Evolutionary conservation across 2,329 filamentous ascomycete species (phyloP).

Genomic region (Magnaporthiopsis rhizophila): DNA sequence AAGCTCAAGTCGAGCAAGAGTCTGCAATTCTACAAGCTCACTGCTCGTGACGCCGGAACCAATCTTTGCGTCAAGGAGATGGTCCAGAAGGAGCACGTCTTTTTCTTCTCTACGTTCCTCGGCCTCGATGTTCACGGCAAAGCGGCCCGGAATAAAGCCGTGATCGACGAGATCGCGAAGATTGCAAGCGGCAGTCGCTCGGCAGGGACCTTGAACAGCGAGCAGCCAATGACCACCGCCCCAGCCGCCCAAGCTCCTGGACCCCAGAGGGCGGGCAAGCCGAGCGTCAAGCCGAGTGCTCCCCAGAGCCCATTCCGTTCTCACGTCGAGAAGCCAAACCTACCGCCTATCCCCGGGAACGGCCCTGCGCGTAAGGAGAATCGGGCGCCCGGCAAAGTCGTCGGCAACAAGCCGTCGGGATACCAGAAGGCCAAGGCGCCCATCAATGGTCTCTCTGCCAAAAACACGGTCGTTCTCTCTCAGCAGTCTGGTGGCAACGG

Average conservation of each 20-base stretch:
- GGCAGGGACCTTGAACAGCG: not conserved
- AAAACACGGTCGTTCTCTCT: not conserved
- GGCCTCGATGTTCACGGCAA: not conserved
- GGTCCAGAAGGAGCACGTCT: not conserved
- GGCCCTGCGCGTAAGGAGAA: not conserved
- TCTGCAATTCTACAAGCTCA: not conserved
- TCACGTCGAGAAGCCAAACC: not conserved
- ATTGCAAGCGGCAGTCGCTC: not conserved
- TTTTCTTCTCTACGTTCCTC: slow-evolving; percentile 2
- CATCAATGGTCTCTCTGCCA: not conserved
- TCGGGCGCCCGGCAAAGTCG: not conserved
- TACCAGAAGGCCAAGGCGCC: too few relatives aligned
- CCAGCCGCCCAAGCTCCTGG: not conserved
- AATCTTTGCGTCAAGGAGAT: not conserved
- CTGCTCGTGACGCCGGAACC: not conserved
- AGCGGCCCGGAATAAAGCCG: not conserved
- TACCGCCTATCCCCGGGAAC: not conserved
- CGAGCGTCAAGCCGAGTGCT: not conserved
- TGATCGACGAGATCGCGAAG: not conserved
- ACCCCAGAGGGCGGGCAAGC: not conserved
- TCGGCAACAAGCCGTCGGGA: not conserved
- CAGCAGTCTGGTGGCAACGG: not conserved
- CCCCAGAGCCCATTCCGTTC: too few relatives aligned
- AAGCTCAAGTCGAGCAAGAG: not conserved
- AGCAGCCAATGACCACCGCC: not conserved